phyloP scores from a whole-genome alignment of 164 flowering plant genomes.

The Stephania japonica region DNA sequence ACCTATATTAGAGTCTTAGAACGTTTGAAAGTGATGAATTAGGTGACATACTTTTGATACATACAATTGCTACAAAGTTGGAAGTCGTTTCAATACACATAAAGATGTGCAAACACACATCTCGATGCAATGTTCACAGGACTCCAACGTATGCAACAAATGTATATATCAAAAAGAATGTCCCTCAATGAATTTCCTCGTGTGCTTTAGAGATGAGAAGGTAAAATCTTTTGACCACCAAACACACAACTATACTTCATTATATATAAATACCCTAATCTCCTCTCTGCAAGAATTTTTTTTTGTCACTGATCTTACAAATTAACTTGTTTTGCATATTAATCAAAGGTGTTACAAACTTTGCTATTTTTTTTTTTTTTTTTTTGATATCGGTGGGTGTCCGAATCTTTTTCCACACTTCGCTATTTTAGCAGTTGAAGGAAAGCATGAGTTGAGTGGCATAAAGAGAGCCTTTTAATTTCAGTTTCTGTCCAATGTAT shows the following conservation, averaged over 20 bases:
- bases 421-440: slow-evolving; percentile 40
- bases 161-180: no score
- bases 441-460: slow-evolving; percentile 36
- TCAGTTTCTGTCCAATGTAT: not conserved
- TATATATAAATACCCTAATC: not conserved
- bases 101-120: no score
- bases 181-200: no score
- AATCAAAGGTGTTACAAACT: not conserved
- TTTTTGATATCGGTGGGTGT: no score
- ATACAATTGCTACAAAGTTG: no score
- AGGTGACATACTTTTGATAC: no score
- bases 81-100: no score
- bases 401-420: slow-evolving; percentile 1
- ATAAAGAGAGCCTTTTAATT: slow-evolving; percentile 50
- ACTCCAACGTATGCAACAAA: no score
- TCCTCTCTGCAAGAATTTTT: not conserved
- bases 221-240: slow-evolving; percentile 1
- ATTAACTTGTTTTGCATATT: not conserved
- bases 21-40: no score
- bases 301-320: not conserved
- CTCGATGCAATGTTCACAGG: no score
- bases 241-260: not conserved
- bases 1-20: not conserved
- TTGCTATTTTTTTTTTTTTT: slow-evolving; percentile 28
- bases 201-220: not conserved